Conservation (phyloP, 2,329 filamentous ascomycete species). For the Microascus cirrosus region DNA sequence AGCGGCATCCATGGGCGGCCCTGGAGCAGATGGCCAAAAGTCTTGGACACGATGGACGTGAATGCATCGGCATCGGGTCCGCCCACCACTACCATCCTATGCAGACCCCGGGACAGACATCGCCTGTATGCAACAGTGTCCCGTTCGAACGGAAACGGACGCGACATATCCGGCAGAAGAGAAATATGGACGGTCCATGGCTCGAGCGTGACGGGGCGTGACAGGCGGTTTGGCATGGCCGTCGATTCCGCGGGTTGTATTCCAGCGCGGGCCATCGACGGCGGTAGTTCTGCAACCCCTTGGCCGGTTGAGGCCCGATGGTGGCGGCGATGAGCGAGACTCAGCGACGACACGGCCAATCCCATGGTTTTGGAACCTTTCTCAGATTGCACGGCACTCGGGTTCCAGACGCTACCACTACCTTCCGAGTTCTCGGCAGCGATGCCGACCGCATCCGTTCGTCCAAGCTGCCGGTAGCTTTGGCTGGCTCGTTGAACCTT, state of each 20-base stretch:
- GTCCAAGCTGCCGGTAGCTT: not conserved
- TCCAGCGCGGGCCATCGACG: not conserved
- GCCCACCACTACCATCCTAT: constrained; percentile 43
- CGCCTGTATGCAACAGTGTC: constrained; percentile 51
- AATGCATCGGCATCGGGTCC: constrained; percentile 39
- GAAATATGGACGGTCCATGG: constrained; percentile 51
- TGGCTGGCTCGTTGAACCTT: not conserved
- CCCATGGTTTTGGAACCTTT: not conserved
- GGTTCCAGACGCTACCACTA: not conserved
- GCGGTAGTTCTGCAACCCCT: not conserved
- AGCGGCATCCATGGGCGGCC: constrained; percentile 45
- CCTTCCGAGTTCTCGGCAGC: not conserved
- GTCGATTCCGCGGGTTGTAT: not conserved
- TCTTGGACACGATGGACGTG: constrained; percentile 30
- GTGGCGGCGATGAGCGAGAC: no score
- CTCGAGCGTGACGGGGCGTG: constrained; percentile 11
- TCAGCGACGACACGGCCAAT: no score
- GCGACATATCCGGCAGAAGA: constrained; percentile 39
- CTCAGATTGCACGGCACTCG: not conserved
- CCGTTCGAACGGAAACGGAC: constrained; percentile 50
- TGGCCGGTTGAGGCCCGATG: not conserved
- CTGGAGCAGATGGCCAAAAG: constrained; percentile 37
- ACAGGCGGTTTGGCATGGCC: not conserved
- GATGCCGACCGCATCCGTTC: not conserved
- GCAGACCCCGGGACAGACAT: constrained; percentile 47